These are phyloP conservation scores for Ceratocystis colombiana DNA, from an alignment of 2,329 filamentous ascomycete genomes.

Conservation along the genomic window DNA sequence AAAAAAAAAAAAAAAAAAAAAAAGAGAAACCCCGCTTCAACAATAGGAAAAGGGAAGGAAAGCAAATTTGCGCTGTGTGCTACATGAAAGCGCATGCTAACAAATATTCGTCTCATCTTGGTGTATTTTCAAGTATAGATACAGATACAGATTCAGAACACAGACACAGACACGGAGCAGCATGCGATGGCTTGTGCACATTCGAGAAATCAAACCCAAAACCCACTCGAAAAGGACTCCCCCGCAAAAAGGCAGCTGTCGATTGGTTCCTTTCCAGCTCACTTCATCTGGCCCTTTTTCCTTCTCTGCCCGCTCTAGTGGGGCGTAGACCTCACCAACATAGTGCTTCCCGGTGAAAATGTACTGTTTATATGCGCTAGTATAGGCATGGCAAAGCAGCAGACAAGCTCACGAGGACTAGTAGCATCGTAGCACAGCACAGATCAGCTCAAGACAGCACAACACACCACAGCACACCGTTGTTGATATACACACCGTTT, in stretches of 20 bases:
- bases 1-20: too few relatives aligned
- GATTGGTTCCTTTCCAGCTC: too few relatives aligned
- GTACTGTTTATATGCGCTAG: too few relatives aligned
- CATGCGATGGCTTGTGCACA: not conserved
- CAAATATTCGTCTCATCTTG: not conserved
- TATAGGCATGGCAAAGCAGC: too few relatives aligned
- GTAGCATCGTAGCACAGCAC: not conserved
- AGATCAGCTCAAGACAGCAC: not conserved
- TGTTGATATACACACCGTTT: not conserved
- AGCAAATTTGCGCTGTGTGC: not conserved
- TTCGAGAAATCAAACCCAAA: not conserved
- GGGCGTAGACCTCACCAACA: too few relatives aligned
- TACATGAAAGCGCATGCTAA: not conserved
- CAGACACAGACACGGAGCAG: not conserved
- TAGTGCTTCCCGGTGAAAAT: too few relatives aligned
- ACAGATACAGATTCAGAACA: too few relatives aligned
- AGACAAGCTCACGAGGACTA: too few relatives aligned
- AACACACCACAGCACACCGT: not conserved
- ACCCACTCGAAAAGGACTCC: not conserved
- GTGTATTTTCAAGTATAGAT: not conserved
- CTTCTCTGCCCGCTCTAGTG: too few relatives aligned
- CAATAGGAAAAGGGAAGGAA: not conserved
- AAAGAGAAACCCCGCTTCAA: not conserved
- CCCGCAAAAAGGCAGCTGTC: too few relatives aligned
- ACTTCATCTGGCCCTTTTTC: too few relatives aligned